Base-by-base conservation (phyloP, 2,329 filamentous ascomycete species). In the Ophiosphaerella korrae region DNA sequence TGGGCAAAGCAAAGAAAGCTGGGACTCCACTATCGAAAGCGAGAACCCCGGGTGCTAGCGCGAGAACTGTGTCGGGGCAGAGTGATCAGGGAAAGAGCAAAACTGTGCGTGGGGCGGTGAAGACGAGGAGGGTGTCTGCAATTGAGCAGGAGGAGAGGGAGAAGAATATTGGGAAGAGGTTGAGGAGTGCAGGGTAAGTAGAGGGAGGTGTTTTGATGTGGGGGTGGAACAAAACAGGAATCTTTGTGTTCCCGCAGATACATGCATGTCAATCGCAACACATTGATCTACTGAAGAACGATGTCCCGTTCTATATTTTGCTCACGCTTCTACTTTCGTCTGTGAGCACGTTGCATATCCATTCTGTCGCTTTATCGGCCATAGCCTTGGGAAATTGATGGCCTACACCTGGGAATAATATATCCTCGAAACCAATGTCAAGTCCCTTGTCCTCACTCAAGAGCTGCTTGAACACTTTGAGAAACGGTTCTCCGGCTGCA, bases 341-440 rank as follows among this genome's bases (percentile, higher is more conserved):
- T 2, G 45, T 53, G n/a, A 81, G 46, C 7, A 74, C 42, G 4
- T 75, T 73, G 41, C 74, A 77, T 31, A 93, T 71, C 71, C 90
- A 93, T 32, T 74, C 72, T 9, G 88, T 79, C 3, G 88, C 82
- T 65, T 88, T 87, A 54, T 75, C 74, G 24, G 85, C 79, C 90
- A 94, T 93, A 5, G 74, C 79, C 1, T 77, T 70, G 8, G 82
- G 86, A 62, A 90, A 91, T n/a, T 79, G 77, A 69, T 94, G 90
- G 0, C 88, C 87, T 0, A 86, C 79, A 0, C 83, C 86, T 1
- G 84, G 78, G 62, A 90, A 92, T 0, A 91, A 75, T 29, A 83
- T 80, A 67, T 92, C 85, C 43, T 86, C 82, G 5, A 92, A 68
- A 32, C 76, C 75, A 2, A 89, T 74, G 0, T 74, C 73, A 0